phyloP scores from a whole-genome alignment of 192 early-diverging fungal genomes.

The Backusella mclennaniae region DNA sequence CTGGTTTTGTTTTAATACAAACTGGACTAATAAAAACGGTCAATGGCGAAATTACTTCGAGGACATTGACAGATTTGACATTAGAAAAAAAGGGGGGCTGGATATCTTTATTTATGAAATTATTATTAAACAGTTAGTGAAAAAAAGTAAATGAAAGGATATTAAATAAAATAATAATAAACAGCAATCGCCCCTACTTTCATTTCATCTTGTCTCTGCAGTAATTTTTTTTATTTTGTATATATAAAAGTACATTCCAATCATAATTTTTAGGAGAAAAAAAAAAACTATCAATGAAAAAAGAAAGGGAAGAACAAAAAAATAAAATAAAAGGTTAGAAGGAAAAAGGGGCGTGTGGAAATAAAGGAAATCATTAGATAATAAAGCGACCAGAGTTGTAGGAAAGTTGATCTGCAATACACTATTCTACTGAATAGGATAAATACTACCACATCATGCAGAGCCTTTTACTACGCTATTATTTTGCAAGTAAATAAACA shows the following conservation, averaged over 20 bases:
- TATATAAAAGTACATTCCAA: constrained; percentile 7
- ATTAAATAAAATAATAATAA: background rate
- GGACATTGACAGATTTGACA: constrained; percentile 28
- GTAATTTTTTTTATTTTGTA: background rate
- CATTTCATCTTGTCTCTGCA: background rate
- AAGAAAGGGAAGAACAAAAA: constrained; percentile 68
- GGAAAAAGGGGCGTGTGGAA: constrained; percentile 58
- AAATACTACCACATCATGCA: background rate
- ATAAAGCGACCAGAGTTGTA: background rate
- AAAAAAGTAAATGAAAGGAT: background rate
- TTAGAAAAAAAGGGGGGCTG: constrained; percentile 15
- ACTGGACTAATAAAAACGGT: too few relatives aligned
- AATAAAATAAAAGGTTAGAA: constrained; percentile 75
- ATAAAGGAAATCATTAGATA: constrained; percentile 62
- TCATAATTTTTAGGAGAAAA: constrained; percentile 48
- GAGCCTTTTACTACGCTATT: background rate
- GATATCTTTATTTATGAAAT: constrained; percentile 17
- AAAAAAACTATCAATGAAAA: constrained; percentile 41
- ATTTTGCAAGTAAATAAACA: background rate
- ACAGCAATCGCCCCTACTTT: background rate
- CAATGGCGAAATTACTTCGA: constrained; percentile 7
- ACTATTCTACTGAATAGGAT: background rate
- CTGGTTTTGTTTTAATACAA: background rate
- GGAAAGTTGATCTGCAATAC: background rate
- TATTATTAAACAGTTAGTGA: constrained; percentile 19